Evolutionary conservation across 768 basidiomycete genomes (phyloP).

Genomic region (Lactarius psammicola): DNA sequence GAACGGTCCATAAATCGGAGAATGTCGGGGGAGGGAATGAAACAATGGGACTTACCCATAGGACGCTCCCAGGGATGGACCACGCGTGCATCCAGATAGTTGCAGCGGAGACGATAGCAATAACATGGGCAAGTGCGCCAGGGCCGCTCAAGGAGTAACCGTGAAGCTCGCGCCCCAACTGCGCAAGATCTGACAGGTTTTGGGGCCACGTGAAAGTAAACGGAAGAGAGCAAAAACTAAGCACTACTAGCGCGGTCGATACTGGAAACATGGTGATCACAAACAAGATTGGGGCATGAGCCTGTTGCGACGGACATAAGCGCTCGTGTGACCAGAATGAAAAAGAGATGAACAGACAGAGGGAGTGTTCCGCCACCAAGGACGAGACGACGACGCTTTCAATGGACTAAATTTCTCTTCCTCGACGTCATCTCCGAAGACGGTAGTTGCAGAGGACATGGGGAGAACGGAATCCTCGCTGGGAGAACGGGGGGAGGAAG

Average conservation of each 20-base stretch:
- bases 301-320: conserved; percentile 34
- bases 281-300: conserved; percentile 65
- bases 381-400: conserved; percentile 10
- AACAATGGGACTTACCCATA: conserved; percentile 60
- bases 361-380: conserved; percentile 25
- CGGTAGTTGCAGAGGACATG: conserved; percentile 18
- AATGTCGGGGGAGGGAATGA: conserved; percentile 13
- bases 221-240: conserved; percentile 54
- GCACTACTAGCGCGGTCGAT: conserved; percentile 54
- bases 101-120: conserved; percentile 77
- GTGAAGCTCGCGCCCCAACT: conserved; percentile 71
- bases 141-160: conserved; percentile 72
- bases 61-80: conserved; percentile 92
- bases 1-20: conserved; percentile 5
- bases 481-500: conserved; percentile 45
- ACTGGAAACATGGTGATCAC: conserved; percentile 66
- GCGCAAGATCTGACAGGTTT: conserved; percentile 70
- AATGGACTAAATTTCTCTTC: conserved; percentile 9
- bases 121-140: conserved; percentile 66
- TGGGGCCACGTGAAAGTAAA: conserved; percentile 75
- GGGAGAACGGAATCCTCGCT: conserved; percentile 32
- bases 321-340: conserved; percentile 22
- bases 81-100: conserved; percentile 97
- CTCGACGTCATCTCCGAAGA: conserved; percentile 15
- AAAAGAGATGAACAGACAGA: conserved; percentile 23